Evolutionary conservation across 352 stramenopile species (phyloP), one percentile per base, ranked within the genome.

Genomic region (Globisporangium cystogenes): DNA sequence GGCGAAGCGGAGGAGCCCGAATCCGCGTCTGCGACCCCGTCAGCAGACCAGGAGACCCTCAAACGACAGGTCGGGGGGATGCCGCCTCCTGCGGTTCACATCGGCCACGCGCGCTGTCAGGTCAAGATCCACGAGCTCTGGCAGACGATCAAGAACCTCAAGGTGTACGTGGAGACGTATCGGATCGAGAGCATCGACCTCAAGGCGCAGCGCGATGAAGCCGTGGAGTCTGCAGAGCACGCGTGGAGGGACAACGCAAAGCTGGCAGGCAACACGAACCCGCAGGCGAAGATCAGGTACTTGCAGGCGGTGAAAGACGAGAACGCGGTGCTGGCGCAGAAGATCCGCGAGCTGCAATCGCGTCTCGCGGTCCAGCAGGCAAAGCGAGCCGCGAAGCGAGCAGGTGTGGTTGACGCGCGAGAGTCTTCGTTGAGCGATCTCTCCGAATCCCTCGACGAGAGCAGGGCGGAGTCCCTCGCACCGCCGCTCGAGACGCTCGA

Each of bases 231-330:
- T 0, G 75, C 74, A 1, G 66, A 88, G 36, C 65, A 61, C 26
- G 81, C 77, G 39, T 80, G 79, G 68, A 56, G 67, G 15, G 58
- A 84, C 37, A 91, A 86, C 51, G 61, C 71, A 1, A 74, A 70
- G 48, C 60, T 91, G 0, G 76, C 70, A 0, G 66, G 81, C 14
- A 86, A 80, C 44, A 70, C 62, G 59, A 89, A 91, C 56, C 68
- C 70, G 5, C 74, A 87, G 52, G 72, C 83, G 57, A 78, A 79
- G 50, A 91, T 89, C 62, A 77, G 79, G 64, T 91, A 91, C 54
- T 36, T 88, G 21, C 63, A 88, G 60, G 56, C 75, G 24, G 46
- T 91, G 18, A 91, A 91, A 55, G 69, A 74, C 29, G 81, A 91
- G 46, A 91, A 91, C 40, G 51, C 62, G 16, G 59, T 53, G 26